These are phyloP conservation scores for Cardamine resedifolia DNA, from an alignment of 345 rosid species.

Conservation along the genomic window DNA sequence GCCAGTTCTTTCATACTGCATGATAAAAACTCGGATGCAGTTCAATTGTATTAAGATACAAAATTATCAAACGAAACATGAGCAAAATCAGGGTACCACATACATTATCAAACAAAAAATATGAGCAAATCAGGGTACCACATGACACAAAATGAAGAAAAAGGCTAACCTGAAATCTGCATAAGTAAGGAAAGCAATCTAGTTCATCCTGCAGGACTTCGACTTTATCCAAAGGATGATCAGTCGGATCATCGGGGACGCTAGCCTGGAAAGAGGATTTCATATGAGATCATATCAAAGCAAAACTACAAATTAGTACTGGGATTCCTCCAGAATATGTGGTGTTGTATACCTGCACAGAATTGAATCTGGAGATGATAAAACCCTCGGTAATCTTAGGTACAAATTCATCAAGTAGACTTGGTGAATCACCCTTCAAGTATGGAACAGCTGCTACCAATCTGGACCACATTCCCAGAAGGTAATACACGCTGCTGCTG, in stretches of 20 bases:
- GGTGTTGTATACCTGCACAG: slow-evolving; percentile 68
- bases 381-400: slow-evolving; percentile 98
- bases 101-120: background rate
- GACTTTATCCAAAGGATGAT: slow-evolving; percentile 92
- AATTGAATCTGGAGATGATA: slow-evolving; percentile 90
- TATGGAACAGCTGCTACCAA: slow-evolving; percentile 92
- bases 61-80: background rate
- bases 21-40: slow-evolving; percentile 16
- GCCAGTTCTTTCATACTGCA: slow-evolving; percentile 94
- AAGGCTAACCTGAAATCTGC: slow-evolving; percentile 89
- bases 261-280: slow-evolving; percentile 58
- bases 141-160: slow-evolving; percentile 15
- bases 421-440: slow-evolving; percentile 95
- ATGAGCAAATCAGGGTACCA: background rate
- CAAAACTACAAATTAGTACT: background rate
- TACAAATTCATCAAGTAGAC: slow-evolving; percentile 95
- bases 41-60: slow-evolving; percentile 23
- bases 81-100: too few species aligned
- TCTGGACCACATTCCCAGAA: slow-evolving; percentile 95
- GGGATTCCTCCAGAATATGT: background rate
- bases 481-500: slow-evolving; percentile 98
- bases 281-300: slow-evolving; percentile 7
- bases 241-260: slow-evolving; percentile 73
- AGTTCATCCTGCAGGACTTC: slow-evolving; percentile 99
- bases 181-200: slow-evolving; percentile 94